Evolutionary conservation across 768 basidiomycete species (phyloP), one percentile per base, ranked within the genome.

Genomic region (Auricularia heimuer): DNA sequence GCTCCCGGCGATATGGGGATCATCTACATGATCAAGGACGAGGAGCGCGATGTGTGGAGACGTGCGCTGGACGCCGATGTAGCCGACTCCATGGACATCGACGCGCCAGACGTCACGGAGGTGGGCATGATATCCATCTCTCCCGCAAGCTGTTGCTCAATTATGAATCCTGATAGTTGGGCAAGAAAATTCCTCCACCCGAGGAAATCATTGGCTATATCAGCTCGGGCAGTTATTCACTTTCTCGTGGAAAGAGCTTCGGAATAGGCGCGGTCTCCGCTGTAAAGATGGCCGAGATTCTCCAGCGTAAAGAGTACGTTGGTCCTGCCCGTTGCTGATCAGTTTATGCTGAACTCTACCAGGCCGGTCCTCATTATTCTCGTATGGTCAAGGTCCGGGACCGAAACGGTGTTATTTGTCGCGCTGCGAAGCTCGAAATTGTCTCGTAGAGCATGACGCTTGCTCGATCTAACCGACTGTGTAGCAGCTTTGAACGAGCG

Each of bases 211-310:
- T 96, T 63, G 95, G 96, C 0, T 91, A 90, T 70, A 80, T 94
- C 21, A 92, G 93, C 0, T 87, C 90, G 2, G 95, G 94, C 0
- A 86, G 86, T 66, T 89, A 83, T 72, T 95, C 94, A 1, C 80
- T 98, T 7, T 81, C 85, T 0, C 82, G 86, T 35, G 95, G 95
- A 0, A 77, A 82, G 65, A 94, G 92, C 0, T 84, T 85, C 69
- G 94, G 84, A 2, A 79, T 97, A 12, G 96, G 87, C 18, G 84
- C 87, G 0, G 75, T 98, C 18, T 78, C 90, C 3, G 71, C 94
- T 12, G 70, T 73, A 34, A 76, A 76, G 63, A 75, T 85, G 42
- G 68, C 88, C 33, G 79, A 82, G 42, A 72, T 89, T 12, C 47
- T 51, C 47, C 14, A 51, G 39, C 44, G 60, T 34, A 54, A 61